Base-by-base conservation (phyloP, 106 monocot species). In the Dendrobium huoshanense region DNA sequence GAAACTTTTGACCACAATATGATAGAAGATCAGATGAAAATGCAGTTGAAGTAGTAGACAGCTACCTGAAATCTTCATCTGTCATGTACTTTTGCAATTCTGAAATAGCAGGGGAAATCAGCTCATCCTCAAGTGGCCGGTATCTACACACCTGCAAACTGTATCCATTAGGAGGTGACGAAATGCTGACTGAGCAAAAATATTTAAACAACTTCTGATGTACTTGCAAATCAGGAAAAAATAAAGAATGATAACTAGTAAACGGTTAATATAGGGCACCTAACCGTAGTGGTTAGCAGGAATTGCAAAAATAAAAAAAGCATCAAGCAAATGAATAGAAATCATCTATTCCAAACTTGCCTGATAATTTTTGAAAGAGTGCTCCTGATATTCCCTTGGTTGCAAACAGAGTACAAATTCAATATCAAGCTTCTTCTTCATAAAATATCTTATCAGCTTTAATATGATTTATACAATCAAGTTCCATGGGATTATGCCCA, bases 61-160 rank as follows among this genome's bases (percentile, higher is more conserved):
- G 80, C 82, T 59, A 88, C 98, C 93, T 84, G 86, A 87, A 91
- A 77, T 95, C 98, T 82, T 99, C 98, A 87, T 99, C 98, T 17
- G 82, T 82, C 75, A 93, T 90, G 65, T 91, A 90, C 42, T 90
- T 99, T 61, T 91, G 95, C 54, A 99, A 59, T 77, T 93, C 95
- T 51, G 84, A 49, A 44, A 85, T 13, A 86, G 70, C 75, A 72
- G 95, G 95, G 82, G 91, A 89, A 27, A 51, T 86, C 40, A 93
- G 80, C 79, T 99, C 98, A 79, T 99, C 98, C 84, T 95, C 93
- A 58, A 99, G 84, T n/a, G 81, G 77, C 15, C 93, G 86, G 77
- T 91, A 99, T 84, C 98, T 89, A 79, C 93, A 90, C 16, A 99
- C 83, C 98, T 99, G 90, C 41, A 81, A 7, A 37, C 8, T 7